Evolutionary conservation across 139 green algal species (phyloP).

Genomic region (Volvox reticuliferus): DNA sequence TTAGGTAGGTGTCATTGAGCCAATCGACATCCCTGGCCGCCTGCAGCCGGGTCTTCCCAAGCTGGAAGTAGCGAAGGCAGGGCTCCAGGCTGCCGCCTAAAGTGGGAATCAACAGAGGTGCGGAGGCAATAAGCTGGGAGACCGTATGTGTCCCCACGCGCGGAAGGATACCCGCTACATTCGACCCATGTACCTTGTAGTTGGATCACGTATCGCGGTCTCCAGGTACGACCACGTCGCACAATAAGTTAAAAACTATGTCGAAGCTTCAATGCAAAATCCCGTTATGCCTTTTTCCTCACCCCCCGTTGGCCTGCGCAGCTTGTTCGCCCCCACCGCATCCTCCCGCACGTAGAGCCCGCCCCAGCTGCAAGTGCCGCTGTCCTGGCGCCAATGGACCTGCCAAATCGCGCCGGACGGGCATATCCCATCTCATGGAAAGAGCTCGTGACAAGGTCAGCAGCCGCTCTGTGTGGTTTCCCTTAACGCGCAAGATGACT

Average conservation of each 20-base stretch:
- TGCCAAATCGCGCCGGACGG: not conserved
- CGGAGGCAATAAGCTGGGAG: not conserved
- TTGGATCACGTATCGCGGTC: not conserved
- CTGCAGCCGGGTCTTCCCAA: not conserved
- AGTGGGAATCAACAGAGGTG: not conserved
- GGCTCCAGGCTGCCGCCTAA: not conserved
- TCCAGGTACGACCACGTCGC: not conserved
- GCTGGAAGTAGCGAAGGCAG: slow-evolving; percentile 18
- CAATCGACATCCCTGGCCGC: slow-evolving; percentile 8
- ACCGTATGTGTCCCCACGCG: not conserved
- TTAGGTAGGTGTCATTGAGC: slow-evolving; percentile 14
- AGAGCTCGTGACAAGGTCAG: not conserved
- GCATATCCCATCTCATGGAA: not conserved
- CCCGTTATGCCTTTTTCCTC: not conserved
- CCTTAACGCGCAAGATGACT: not conserved
- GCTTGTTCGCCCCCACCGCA: not conserved
- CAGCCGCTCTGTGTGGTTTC: no score
- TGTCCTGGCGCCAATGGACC: slow-evolving; percentile 4
- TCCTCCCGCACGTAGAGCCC: slow-evolving; percentile 23
- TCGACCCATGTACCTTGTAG: not conserved
- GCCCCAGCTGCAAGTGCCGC: not conserved
- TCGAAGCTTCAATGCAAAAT: not conserved
- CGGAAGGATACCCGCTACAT: not conserved
- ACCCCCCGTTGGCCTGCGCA: not conserved
- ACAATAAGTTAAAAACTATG: not conserved